Evolutionary conservation across 2,329 filamentous ascomycete genomes (phyloP).

Genomic region (Stemphylium beticola): DNA sequence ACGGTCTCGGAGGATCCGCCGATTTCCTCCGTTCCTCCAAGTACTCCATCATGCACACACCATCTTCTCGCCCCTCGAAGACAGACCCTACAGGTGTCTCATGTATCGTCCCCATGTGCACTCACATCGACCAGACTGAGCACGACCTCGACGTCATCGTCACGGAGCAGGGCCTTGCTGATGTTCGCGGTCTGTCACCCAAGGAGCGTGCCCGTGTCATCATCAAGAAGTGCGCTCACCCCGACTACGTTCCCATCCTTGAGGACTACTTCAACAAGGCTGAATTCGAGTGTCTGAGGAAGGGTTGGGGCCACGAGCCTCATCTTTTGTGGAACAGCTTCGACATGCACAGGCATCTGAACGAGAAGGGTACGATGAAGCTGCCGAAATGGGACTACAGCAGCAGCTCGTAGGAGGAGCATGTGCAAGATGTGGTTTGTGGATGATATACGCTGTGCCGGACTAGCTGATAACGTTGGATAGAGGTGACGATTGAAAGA

Average conservation of each 20-base stretch:
- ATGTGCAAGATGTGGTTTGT: neutral
- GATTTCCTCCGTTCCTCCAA: slow-evolving; percentile 81
- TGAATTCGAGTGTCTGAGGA: slow-evolving; percentile 82
- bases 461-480: too few relatives aligned
- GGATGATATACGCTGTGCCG: neutral
- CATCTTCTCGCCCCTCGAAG: slow-evolving; percentile 79
- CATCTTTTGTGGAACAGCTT: slow-evolving; percentile 86
- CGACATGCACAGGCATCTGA: slow-evolving; percentile 85
- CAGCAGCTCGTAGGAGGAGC: slow-evolving; percentile 10
- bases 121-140: slow-evolving; percentile 90
- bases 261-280: slow-evolving; percentile 84
- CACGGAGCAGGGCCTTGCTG: slow-evolving; percentile 78
- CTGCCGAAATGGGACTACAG: slow-evolving; percentile 66
- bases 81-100: slow-evolving; percentile 80
- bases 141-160: slow-evolving; percentile 91
- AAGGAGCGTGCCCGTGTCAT: slow-evolving; percentile 83
- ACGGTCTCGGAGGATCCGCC: slow-evolving; percentile 80
- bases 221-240: slow-evolving; percentile 85
- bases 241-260: slow-evolving; percentile 82
- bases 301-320: slow-evolving; percentile 89
- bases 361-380: slow-evolving; percentile 90
- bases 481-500: too few relatives aligned
- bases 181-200: slow-evolving; percentile 81
- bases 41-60: slow-evolving; percentile 94
- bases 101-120: slow-evolving; percentile 94